Evolutionary conservation across 2,329 filamentous ascomycete species (phyloP), one percentile per base, ranked within the genome.

Genomic region (Geosmithia putterillii): DNA sequence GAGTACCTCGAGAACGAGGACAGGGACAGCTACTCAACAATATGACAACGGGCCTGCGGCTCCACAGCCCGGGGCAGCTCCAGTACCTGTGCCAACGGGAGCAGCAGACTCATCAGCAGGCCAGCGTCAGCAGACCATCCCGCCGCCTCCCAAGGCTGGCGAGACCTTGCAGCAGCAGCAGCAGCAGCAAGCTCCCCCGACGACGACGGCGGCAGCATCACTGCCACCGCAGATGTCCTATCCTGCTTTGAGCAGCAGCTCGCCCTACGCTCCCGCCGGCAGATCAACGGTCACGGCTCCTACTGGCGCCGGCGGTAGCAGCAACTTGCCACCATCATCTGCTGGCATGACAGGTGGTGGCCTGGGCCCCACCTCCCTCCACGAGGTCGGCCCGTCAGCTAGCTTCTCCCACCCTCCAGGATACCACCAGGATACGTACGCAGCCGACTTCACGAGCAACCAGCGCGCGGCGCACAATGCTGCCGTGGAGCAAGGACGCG

Each of bases 61-160:
- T 47, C 75, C 76, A 23, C 74, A 79, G 50, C 75, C 76, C 34
- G 75, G 74, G 43, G 71, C 74, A 35, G 62, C 67, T 38, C 76
- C 76, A 25, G 23, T 25, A 25, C 59, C 70, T 41, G 51, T 63
- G 20, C 54, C 48, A 36, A 48, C 10, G 15, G 15, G 19, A 19
- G 38, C 15, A 36, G 5, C 15, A 15, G 28, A n/a, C 14, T 36
- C 14, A 7, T 18, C 34, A 36, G 18, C 46, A 38, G 51, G 50
- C 36, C 42, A 48, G 38, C 48, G 73, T 25, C 23, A 10, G 10
- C 23, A 25, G 23, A 10, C 6, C 10, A 25, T 25, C 23, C 71
- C 71, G 45, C 70, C 73, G 44, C 72, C 73, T 39, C 72, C 73
- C 42, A 74, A 66, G 52, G 64, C 59, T 28, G 70, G 69, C 34